A percentile compares a stretch with the other conserved stretches of the same genome.
phyloP scores from a whole-genome alignment of 2,329 filamentous ascomycete species.

The Aspergillus candidus region DNA sequence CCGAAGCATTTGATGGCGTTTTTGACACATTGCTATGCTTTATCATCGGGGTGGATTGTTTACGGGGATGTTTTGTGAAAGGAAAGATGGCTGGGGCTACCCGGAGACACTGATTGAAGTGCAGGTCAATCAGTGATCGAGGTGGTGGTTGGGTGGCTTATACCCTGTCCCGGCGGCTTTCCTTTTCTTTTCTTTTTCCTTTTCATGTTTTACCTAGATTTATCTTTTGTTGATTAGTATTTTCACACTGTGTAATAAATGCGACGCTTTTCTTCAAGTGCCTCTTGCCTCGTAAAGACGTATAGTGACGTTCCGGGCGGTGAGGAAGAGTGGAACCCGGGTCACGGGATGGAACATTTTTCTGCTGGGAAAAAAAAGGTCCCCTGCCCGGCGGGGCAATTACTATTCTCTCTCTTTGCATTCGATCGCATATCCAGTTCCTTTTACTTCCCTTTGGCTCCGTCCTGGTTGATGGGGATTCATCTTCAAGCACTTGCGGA shows the following conservation, averaged over 20 bases:
- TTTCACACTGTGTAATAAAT: background rate
- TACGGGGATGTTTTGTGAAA: slow-evolving; percentile 2
- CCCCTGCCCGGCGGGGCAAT: slow-evolving; percentile 8
- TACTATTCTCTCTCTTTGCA: background rate
- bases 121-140: slow-evolving; percentile 32
- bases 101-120: slow-evolving; percentile 29
- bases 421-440: slow-evolving; percentile 1
- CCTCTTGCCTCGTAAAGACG: slow-evolving; percentile 4
- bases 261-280: background rate
- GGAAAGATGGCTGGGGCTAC: slow-evolving; percentile 1
- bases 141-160: slow-evolving; percentile 3
- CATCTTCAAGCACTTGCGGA: too few relatives aligned
- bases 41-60: slow-evolving; percentile 11
- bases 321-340: background rate
- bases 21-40: slow-evolving; percentile 14
- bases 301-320: slow-evolving; percentile 2
- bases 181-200: slow-evolving; percentile 12
- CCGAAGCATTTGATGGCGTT: slow-evolving; percentile 35
- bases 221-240: slow-evolving; percentile 4
- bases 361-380: slow-evolving; percentile 14
- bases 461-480: too few relatives aligned
- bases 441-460: background rate
- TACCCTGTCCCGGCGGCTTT: slow-evolving; percentile 3
- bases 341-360: slow-evolving; percentile 12
- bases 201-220: slow-evolving; percentile 12